Evolutionary conservation across 1,284 basidiomycete species (phyloP), one percentile per base, ranked within the genome.

Genomic region (Crucibulum cyathiforme): DNA sequence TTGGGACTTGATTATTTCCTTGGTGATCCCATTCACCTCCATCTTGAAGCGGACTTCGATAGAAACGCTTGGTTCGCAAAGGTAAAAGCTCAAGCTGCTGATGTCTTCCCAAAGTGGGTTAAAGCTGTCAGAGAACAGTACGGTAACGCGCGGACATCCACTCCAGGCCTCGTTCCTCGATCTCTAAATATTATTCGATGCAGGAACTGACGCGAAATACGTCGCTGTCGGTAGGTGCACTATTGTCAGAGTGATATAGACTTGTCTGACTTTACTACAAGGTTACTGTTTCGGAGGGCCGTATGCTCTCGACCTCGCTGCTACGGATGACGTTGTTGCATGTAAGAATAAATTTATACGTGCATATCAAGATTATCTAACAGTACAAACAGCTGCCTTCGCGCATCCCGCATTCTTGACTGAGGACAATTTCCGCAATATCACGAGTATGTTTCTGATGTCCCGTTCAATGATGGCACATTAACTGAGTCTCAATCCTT

Each of bases 271-370:
- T 31, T 19, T 10, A 8, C 36, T 13, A 49, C 5, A 48, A 85
- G 85, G 85, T 15, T 86, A 86, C 64, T 88, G 85, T 64, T 87
- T 87, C 63, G 86, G 86, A 1, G 87, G 77, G 10, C 78, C 83
- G 0, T 85, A 80, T 59, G 79, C 80, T 7, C 74, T 85, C 52
- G 75, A 85, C 34, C 67, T 82, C 1, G 76, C 78, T 2, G 76
- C 78, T 1, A 74, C 76, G 0, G 80, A 82, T 52, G 72, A 74
- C 53, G 65, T 86, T n/a, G 75, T 77, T 0, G 84, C 83, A n/a
- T 78, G 84, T 85, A 64, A 17, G 73, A 65, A 7, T 34, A 7
- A 37, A 10, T 2, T 13, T 10, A 3, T 35, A 3, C 36, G n/a
- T 15, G 24, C 17, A 56, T n/a, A n/a, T 56, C 13, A 10, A 54